A percentile compares a stretch with the other conserved stretches of the same genome.
These are phyloP conservation scores for Scopulariopsis brevicaulis DNA, from an alignment of 2,329 filamentous ascomycete genomes.

Conservation along the genomic window DNA sequence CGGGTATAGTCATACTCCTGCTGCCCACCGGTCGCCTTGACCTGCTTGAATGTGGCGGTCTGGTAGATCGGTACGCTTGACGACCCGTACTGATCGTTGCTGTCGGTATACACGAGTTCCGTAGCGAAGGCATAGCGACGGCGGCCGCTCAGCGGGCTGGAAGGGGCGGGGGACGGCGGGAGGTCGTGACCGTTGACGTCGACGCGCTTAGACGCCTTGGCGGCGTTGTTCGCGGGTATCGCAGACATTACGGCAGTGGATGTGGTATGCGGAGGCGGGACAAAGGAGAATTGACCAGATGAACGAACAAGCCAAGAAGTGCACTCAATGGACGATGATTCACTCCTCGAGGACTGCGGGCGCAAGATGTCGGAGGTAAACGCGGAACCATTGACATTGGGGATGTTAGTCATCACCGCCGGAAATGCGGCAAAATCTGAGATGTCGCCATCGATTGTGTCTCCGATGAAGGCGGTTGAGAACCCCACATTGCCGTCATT, in stretches of 20 bases:
- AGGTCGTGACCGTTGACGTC: slow-evolving; percentile 77
- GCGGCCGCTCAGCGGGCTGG: slow-evolving; percentile 73
- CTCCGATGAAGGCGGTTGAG: neutral
- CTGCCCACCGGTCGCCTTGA: slow-evolving; percentile 63
- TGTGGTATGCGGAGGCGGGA: neutral
- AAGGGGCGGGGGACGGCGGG: slow-evolving; percentile 86
- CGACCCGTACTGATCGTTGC: slow-evolving; percentile 92
- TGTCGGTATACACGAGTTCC: slow-evolving; percentile 91
- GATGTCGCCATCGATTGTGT: slow-evolving; percentile 3
- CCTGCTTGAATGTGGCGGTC: slow-evolving; percentile 96
- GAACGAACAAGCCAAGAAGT: neutral
- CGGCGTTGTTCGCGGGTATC: slow-evolving; percentile 17
- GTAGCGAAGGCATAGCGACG: slow-evolving; percentile 86
- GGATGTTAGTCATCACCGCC: slow-evolving; percentile 3
- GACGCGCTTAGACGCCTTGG: slow-evolving; percentile 41
- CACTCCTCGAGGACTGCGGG: neutral
- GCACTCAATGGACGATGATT: neutral
- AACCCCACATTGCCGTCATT: neutral
- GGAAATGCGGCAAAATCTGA: neutral
- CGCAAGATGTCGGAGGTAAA: neutral
- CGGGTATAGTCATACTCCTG: slow-evolving; percentile 96
- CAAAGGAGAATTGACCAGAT: too few species aligned
- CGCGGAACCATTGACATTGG: neutral
- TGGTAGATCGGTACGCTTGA: slow-evolving; percentile 97
- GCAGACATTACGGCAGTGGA: slow-evolving; percentile 5